phyloP scores from a whole-genome alignment of 2,329 filamentous ascomycete species.

The Fusarium robinianum region DNA sequence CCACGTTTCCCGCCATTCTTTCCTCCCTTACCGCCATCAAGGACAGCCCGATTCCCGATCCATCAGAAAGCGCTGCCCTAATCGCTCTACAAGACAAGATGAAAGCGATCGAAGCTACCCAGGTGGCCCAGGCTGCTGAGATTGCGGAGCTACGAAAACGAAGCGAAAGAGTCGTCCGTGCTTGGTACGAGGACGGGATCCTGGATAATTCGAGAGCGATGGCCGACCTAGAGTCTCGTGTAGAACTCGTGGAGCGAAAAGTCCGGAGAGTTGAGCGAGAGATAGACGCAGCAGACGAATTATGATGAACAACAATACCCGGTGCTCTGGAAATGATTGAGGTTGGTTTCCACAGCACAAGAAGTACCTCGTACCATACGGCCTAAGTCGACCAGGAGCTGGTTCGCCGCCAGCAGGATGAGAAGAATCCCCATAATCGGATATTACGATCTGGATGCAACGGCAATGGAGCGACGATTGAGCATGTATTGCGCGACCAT shows the following conservation, averaged over 20 bases:
- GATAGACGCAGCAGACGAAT: slow-evolving; percentile 32
- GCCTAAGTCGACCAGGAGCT: not conserved
- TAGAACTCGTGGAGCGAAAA: slow-evolving; percentile 67
- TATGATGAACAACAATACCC: too few relatives aligned
- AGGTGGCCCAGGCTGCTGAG: slow-evolving; percentile 64
- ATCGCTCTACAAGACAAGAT: slow-evolving; percentile 65
- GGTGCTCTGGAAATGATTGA: too few relatives aligned
- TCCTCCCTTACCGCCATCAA: slow-evolving; percentile 62
- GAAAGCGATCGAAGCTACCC: slow-evolving; percentile 62
- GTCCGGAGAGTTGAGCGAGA: slow-evolving; percentile 65
- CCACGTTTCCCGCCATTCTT: slow-evolving; percentile 58
- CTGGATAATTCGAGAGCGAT: slow-evolving; percentile 70
- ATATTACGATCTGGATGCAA: too few relatives aligned
- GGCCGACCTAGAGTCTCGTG: slow-evolving; percentile 70
- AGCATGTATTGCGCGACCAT: too few relatives aligned
- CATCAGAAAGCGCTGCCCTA: slow-evolving; percentile 58
- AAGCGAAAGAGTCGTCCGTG: slow-evolving; percentile 65
- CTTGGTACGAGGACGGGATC: slow-evolving; percentile 76
- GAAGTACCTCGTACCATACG: too few relatives aligned
- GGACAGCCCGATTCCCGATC: slow-evolving; percentile 61
- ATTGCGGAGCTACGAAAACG: slow-evolving; percentile 65
- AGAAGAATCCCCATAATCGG: too few relatives aligned
- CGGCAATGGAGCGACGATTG: too few relatives aligned
- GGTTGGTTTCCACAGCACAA: too few relatives aligned
- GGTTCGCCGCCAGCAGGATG: too few relatives aligned